Percentiles rank a stretch among this genome's conserved stretches.
Evolutionary conservation across 495 filamentous ascomycete species (phyloP).

Genomic region (Acidiella bohemica): DNA sequence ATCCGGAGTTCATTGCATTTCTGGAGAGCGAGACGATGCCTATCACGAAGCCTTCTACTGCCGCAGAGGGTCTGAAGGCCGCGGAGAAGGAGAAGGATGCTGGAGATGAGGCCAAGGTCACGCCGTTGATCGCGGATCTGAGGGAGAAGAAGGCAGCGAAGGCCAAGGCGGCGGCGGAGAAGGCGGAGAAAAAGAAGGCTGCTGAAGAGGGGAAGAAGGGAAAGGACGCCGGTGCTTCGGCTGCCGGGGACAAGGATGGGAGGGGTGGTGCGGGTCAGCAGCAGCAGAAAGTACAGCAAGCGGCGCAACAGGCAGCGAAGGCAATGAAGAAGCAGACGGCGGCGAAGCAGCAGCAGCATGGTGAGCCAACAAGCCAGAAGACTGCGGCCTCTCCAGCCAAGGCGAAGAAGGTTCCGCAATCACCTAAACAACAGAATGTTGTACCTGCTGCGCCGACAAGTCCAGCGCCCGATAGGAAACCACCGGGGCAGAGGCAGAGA

Average conservation of each 20-base stretch:
- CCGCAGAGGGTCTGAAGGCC: too few relatives aligned
- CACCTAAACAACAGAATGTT: slow-evolving; percentile 6
- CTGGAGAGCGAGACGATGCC: slow-evolving; percentile 76
- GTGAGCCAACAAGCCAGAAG: slow-evolving; percentile 16
- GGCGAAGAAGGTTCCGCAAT: slow-evolving; percentile 16
- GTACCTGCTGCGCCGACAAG: slow-evolving; percentile 6
- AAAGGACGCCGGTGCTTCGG: too few relatives aligned
- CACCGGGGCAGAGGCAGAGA: slow-evolving; percentile 32
- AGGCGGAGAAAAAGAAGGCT: slow-evolving; percentile 39
- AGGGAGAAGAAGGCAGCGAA: slow-evolving; percentile 83
- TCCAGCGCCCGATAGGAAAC: slow-evolving; percentile 11
- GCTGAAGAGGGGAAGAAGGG: too few relatives aligned
- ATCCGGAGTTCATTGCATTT: slow-evolving; percentile 87
- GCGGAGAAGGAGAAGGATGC: slow-evolving; percentile 40
- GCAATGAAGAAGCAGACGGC: slow-evolving; percentile 53
- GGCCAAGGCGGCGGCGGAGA: slow-evolving; percentile 44
- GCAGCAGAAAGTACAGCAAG: slow-evolving; percentile 40
- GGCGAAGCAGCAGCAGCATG: slow-evolving; percentile 23
- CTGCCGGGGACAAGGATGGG: slow-evolving; percentile 22
- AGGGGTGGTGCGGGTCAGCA: slow-evolving; percentile 7
- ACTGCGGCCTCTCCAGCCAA: slow-evolving; percentile 18
- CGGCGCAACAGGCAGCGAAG: slow-evolving; percentile 62
- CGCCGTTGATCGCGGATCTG: slow-evolving; percentile 80
- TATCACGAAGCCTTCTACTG: slow-evolving; percentile 38
- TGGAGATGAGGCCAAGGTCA: slow-evolving; percentile 53